These are phyloP conservation scores for Erythrobasidium hasegawianum DNA, from an alignment of 1,284 basidiomycete species.

Conservation along the genomic window DNA sequence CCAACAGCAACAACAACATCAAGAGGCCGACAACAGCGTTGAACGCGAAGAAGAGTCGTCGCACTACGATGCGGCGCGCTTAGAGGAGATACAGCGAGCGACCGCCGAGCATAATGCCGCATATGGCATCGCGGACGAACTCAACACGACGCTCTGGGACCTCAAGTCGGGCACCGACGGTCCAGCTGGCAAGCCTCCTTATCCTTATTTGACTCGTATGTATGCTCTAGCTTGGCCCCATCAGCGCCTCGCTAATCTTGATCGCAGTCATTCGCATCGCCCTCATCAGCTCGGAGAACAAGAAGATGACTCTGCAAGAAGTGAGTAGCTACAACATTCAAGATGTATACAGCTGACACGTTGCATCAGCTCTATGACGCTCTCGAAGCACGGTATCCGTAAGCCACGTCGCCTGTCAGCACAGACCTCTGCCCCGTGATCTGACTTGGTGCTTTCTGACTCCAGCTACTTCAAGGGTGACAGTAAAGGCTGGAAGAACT, in stretches of 20 bases:
- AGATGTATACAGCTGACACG: background rate
- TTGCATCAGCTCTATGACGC: constrained; percentile 10
- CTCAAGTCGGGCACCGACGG: constrained; percentile 21
- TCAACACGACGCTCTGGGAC: constrained; percentile 23
- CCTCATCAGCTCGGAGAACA: constrained; percentile 11
- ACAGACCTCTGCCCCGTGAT: background rate
- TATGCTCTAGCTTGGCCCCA: background rate
- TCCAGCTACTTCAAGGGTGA: constrained; percentile 45
- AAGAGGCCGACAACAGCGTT: too few relatives aligned
- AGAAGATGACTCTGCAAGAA: constrained; percentile 32
- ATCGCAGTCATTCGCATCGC: constrained; percentile 35
- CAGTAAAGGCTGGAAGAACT: constrained; percentile 49
- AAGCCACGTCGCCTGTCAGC: background rate
- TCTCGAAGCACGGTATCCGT: constrained; percentile 27
- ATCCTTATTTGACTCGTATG: constrained; percentile 32
- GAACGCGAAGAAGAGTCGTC: too few relatives aligned
- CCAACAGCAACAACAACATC: too few relatives aligned
- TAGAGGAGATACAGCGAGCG: background rate
- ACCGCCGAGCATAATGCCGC: background rate
- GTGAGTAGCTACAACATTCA: background rate
- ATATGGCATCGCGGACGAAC: constrained; percentile 26
- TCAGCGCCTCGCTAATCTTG: background rate
- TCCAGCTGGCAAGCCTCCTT: constrained; percentile 23
- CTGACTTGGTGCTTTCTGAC: background rate
- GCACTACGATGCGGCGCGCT: background rate